Conservation (phyloP, 83 land plant species). For the Picea engelmannii region DNA sequence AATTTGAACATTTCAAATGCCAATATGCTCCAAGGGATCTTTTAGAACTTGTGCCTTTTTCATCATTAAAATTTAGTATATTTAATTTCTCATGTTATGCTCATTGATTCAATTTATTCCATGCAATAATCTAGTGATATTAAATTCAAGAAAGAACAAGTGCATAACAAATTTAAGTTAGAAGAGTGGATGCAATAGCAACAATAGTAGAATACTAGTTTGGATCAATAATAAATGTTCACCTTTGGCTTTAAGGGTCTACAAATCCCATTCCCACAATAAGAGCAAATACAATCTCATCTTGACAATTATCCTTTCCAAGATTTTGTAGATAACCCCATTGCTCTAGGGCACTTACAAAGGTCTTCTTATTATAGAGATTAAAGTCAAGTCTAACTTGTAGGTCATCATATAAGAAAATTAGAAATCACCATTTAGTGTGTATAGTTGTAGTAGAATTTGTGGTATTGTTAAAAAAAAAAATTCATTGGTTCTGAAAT, state of each 20-base stretch:
- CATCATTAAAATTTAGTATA: constrained; percentile 1
- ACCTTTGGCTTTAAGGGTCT: neutral
- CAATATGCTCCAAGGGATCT: neutral
- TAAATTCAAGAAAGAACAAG: constrained; percentile 8
- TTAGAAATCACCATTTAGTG: too few relatives aligned
- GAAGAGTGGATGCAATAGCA: constrained; percentile 10
- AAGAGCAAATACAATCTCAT: constrained; percentile 5
- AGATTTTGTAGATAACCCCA: constrained; percentile 2
- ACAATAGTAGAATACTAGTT: neutral
- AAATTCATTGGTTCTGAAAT: too few relatives aligned
- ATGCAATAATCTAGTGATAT: constrained; percentile 1
- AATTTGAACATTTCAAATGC: constrained; percentile 7
- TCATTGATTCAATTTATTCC: constrained; percentile 14
- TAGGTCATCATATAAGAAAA: too few relatives aligned
- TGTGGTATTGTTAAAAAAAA: too few relatives aligned
- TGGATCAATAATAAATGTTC: constrained; percentile 6
- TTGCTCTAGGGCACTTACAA: constrained; percentile 1
- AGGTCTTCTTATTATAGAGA: neutral
- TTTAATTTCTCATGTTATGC: neutral
- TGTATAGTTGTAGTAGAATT: too few relatives aligned
- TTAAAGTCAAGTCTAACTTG: too few relatives aligned
- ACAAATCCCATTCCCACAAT: constrained; percentile 4
- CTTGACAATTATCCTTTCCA: neutral
- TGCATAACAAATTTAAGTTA: neutral
- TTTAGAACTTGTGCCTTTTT: constrained; percentile 3